Conservation (phyloP, 2,329 filamentous ascomycete genomes). For the Xylariales sp. region DNA sequence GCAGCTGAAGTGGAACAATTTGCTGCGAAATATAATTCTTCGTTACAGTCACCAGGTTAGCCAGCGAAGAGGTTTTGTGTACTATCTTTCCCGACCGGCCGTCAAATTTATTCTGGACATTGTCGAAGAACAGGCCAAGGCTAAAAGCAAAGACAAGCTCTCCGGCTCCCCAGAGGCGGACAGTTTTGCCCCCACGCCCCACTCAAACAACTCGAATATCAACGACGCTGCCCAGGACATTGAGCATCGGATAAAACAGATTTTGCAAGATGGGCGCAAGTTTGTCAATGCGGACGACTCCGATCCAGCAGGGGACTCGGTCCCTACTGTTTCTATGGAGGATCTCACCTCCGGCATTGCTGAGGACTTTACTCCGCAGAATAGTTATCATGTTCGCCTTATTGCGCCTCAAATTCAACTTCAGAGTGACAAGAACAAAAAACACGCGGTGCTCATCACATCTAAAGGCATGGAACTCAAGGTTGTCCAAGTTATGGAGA, state of each 20-base stretch:
- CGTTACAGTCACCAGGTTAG: constrained; percentile 97
- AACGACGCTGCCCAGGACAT: constrained; percentile 62
- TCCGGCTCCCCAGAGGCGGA: constrained; percentile 18
- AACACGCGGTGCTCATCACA: constrained; percentile 93
- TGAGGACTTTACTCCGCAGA: constrained; percentile 83
- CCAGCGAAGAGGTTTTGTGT: constrained; percentile 92
- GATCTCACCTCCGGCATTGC: constrained; percentile 73
- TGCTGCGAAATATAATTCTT: constrained; percentile 89
- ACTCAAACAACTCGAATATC: constrained; percentile 36
- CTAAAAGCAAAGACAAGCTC: constrained; percentile 42
- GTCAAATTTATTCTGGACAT: constrained; percentile 99
- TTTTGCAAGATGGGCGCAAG: constrained; percentile 78
- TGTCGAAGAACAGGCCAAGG: constrained; percentile 85
- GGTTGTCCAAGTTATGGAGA: constrained; percentile 97
- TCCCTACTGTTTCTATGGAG: constrained; percentile 44
- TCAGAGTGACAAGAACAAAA: constrained; percentile 96
- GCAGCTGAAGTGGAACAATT: constrained; percentile 98
- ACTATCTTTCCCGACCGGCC: constrained; percentile 92
- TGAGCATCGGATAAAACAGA: constrained; percentile 79
- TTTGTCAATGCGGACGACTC: constrained; percentile 72
- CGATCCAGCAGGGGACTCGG: constrained; percentile 25
- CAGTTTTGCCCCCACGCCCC: constrained; percentile 27
- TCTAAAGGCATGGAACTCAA: constrained; percentile 98
- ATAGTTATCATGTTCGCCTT: constrained; percentile 88
- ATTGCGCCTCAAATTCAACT: constrained; percentile 98